Evolutionary conservation across 192 early-diverging fungal genomes (phyloP).

Genomic region (Chytriomyces sp.): DNA sequence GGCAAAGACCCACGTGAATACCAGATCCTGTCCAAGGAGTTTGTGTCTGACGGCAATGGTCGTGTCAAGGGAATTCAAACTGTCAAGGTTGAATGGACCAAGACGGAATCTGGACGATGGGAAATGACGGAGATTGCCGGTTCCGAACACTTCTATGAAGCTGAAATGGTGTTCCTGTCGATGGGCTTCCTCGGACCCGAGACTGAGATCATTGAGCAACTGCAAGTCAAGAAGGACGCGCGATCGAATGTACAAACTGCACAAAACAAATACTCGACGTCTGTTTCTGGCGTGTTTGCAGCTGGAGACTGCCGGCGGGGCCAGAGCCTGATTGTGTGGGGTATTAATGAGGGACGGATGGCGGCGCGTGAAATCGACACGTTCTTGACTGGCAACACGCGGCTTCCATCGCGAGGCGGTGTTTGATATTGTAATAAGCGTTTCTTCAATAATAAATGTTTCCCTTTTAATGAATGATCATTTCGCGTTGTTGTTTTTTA

Average conservation of each 20-base stretch:
- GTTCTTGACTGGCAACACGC: slow-evolving; percentile 78
- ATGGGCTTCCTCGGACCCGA: slow-evolving; percentile 98
- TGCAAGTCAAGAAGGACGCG: slow-evolving; percentile 75
- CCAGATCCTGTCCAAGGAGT: slow-evolving; percentile 94
- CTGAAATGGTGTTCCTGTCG: slow-evolving; percentile 90
- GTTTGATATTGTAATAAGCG: slow-evolving; percentile 45
- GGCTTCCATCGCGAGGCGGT: slow-evolving; percentile 88
- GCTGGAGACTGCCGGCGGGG: slow-evolving; percentile 98
- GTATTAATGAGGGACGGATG: slow-evolving; percentile 97
- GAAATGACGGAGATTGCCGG: slow-evolving; percentile 87
- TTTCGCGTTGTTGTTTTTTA: too few relatives aligned
- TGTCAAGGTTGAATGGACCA: slow-evolving; percentile 95
- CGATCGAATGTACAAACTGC: slow-evolving; percentile 84
- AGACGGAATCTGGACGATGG: slow-evolving; percentile 77
- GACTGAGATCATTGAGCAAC: slow-evolving; percentile 78
- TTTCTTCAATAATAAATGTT: neutral
- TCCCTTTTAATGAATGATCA: too few relatives aligned
- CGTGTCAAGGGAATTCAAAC: slow-evolving; percentile 90
- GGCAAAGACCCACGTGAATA: slow-evolving; percentile 96
- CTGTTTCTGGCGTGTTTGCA: slow-evolving; percentile 83
- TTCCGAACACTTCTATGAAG: slow-evolving; percentile 81
- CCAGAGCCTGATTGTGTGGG: slow-evolving; percentile 95
- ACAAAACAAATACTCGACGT: slow-evolving; percentile 78
- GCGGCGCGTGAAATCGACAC: slow-evolving; percentile 91
- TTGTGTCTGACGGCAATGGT: slow-evolving; percentile 81